Percentiles rank a stretch among this genome's conserved stretches.
Conservation (phyloP, 768 basidiomycete species). For the Macrolepiota dolichaula region DNA sequence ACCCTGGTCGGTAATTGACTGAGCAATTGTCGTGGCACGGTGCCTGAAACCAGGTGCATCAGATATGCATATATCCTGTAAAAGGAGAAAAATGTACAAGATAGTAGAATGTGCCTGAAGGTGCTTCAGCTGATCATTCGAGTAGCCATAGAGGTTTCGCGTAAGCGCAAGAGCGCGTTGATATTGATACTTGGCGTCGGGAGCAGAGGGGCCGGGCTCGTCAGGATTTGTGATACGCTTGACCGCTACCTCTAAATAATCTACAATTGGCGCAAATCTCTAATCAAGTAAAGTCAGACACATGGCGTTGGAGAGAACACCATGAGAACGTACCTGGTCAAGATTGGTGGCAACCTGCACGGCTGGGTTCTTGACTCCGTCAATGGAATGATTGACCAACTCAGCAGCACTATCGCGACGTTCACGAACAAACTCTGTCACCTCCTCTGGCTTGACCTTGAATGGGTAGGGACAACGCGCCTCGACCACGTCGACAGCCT, state of each 20-base stretch:
- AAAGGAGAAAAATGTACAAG: conserved; percentile 41
- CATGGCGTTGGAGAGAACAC: conserved; percentile 13
- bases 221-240: conserved; percentile 38
- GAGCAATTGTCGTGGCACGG: conserved; percentile 66
- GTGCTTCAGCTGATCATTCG: conserved; percentile 69
- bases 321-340: conserved; percentile 53
- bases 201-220: conserved; percentile 44
- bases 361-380: conserved; percentile 65
- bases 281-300: conserved; percentile 22
- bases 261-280: conserved; percentile 73
- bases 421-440: conserved; percentile 56
- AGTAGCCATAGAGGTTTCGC: conserved; percentile 59
- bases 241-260: conserved; percentile 63
- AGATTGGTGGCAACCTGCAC: conserved; percentile 61
- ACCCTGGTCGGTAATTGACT: conserved; percentile 57
- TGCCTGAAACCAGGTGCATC: conserved; percentile 39
- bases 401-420: conserved; percentile 52
- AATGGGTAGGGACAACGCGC: conserved; percentile 75
- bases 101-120: conserved; percentile 62
- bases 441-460: conserved; percentile 69
- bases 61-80: conserved; percentile 3
- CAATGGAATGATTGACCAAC: conserved; percentile 36
- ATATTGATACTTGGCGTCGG: conserved; percentile 69
- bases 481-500: conserved; percentile 71
- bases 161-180: conserved; percentile 71